Evolutionary conservation across 2,329 filamentous ascomycete species (phyloP).

Genomic region (Colletotrichum coccodes): DNA sequence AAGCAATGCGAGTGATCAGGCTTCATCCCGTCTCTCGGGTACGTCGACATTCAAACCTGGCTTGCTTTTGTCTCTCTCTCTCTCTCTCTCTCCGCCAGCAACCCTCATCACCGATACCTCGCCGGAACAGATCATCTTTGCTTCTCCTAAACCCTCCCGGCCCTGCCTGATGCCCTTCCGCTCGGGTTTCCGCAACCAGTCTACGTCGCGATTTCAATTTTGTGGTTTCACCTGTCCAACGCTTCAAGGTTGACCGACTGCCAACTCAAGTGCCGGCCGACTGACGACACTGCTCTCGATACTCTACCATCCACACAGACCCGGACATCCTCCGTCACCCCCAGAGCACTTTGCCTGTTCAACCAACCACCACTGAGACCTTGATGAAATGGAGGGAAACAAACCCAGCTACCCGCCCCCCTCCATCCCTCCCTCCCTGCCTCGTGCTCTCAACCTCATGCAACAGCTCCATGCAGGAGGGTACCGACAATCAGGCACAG

Average conservation of each 20-base stretch:
- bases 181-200: not conserved
- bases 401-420: not conserved
- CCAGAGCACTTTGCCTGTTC: not conserved
- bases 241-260: not conserved
- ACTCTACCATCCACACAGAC: not conserved
- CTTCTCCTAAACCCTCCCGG: not conserved
- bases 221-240: not conserved
- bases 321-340: not conserved
- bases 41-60: no score
- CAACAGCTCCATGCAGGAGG: constrained; percentile 5
- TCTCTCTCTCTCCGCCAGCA: not conserved
- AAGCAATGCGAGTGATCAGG: not conserved
- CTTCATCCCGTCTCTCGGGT: not conserved
- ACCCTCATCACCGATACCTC: not conserved
- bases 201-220: not conserved
- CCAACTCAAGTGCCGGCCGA: not conserved
- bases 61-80: not conserved
- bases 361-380: not conserved
- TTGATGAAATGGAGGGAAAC: not conserved
- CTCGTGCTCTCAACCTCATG: constrained; percentile 1
- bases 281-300: not conserved
- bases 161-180: not conserved
- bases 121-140: not conserved
- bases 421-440: not conserved
- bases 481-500: constrained; percentile 29